Evolutionary conservation across 2,329 filamentous ascomycete genomes (phyloP).

Genomic region (Teratosphaeria pseudoeucalypti): DNA sequence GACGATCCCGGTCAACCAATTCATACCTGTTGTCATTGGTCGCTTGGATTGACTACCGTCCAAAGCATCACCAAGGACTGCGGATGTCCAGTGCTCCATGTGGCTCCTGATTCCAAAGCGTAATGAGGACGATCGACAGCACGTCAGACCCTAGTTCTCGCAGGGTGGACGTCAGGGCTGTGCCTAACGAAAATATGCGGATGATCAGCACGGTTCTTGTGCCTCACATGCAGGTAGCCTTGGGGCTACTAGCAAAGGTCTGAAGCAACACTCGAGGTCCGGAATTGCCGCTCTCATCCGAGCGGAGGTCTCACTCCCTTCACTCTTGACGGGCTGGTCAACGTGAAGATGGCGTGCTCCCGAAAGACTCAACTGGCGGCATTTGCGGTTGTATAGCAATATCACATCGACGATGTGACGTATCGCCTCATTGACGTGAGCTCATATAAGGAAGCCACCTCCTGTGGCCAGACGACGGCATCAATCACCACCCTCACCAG

Average conservation of each 20-base stretch:
- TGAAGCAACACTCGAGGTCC: background rate
- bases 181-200: background rate
- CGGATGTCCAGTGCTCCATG: too few species aligned
- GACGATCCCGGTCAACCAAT: background rate
- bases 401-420: background rate
- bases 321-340: background rate
- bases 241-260: background rate
- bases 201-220: background rate
- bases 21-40: background rate
- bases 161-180: too few species aligned
- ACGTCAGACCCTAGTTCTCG: too few species aligned
- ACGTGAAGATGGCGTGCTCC: background rate
- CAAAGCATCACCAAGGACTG: too few species aligned
- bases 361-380: background rate
- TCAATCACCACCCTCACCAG: background rate
- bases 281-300: background rate
- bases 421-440: background rate
- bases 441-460: background rate
- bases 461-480: background rate
- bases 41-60: background rate
- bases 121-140: too few species aligned
- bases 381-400: background rate
- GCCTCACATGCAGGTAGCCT: background rate
- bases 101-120: too few species aligned
- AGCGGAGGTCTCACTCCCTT: background rate